Evolutionary conservation across 73 alveolate species (phyloP).

Genomic region (Breviolum minutum): DNA sequence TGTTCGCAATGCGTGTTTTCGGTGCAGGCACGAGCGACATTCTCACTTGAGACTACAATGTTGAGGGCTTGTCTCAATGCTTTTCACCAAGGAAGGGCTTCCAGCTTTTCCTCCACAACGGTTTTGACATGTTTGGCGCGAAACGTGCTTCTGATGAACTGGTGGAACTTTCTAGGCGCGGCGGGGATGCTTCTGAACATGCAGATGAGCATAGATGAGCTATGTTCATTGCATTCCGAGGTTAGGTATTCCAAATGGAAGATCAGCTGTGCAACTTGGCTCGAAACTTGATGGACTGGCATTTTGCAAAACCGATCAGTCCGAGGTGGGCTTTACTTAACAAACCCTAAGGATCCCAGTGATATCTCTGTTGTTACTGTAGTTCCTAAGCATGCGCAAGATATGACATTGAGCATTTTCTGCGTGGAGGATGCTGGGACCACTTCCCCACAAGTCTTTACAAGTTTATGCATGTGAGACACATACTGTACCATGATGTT

Average conservation of each 20-base stretch:
- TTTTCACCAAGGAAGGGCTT: background rate
- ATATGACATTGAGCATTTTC: no score
- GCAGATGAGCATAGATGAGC: background rate
- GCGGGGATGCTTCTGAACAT: background rate
- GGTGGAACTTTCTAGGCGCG: conserved; percentile 17
- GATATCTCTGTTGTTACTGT: no score
- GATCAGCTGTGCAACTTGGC: conserved; percentile 26
- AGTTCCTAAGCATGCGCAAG: no score
- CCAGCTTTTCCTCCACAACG: conserved; percentile 77
- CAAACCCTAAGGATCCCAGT: no score
- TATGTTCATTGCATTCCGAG: background rate
- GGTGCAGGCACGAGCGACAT: background rate
- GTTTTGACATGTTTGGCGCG: conserved; percentile 50
- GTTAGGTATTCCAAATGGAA: background rate
- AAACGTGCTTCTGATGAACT: background rate
- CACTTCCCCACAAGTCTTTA: no score
- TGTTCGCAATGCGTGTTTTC: background rate
- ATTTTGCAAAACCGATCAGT: no score
- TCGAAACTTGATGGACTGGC: background rate
- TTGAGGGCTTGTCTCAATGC: no score
- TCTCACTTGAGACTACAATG: background rate
- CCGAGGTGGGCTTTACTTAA: no score
- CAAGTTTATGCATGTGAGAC: no score
- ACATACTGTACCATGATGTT: no score
- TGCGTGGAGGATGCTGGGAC: no score